These are phyloP conservation scores for Lepidium sativum DNA, from an alignment of 345 rosid species.

Conservation along the genomic window DNA sequence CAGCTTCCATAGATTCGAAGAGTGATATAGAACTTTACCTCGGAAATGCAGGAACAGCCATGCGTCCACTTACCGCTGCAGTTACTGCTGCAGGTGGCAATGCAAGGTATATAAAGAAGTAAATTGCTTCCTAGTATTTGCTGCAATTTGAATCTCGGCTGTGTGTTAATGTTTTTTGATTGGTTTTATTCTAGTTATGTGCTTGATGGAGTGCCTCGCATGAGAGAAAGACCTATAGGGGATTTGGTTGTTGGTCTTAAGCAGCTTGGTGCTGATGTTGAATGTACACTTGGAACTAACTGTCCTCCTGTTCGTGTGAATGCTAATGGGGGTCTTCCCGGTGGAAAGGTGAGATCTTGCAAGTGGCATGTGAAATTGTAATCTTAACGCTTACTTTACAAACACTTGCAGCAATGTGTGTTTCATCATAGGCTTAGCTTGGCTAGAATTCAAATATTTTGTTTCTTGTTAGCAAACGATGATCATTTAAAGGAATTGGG, in stretches of 20 bases:
- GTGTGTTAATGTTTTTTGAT: background rate
- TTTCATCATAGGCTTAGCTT: background rate
- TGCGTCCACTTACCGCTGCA: conserved; percentile 95
- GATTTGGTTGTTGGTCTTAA: conserved; percentile 82
- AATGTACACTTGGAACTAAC: conserved; percentile 62
- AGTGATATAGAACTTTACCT: conserved; percentile 76
- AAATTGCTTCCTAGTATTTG: background rate
- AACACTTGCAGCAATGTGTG: too few species aligned
- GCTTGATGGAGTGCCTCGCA: conserved; percentile 92
- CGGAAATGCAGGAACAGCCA: conserved; percentile 95
- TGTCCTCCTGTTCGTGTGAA: conserved; percentile 86
- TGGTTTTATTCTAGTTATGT: conserved; percentile 40
- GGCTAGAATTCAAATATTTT: background rate
- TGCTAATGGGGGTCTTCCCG: conserved; percentile 87
- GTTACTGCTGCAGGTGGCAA: conserved; percentile 89
- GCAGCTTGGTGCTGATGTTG: conserved; percentile 89
- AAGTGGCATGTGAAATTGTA: too few species aligned
- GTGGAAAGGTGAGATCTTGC: conserved; percentile 94
- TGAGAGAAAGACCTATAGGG: conserved; percentile 96
- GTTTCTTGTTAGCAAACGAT: background rate
- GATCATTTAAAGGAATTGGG: background rate
- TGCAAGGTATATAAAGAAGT: conserved; percentile 40
- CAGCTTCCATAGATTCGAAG: conserved; percentile 44
- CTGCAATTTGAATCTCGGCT: too few species aligned
- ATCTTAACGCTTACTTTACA: too few species aligned